Percentiles rank a stretch among this genome's conserved stretches.
Conservation (phyloP, 2,329 filamentous ascomycete genomes). For the Fusarium sambucinum region DNA sequence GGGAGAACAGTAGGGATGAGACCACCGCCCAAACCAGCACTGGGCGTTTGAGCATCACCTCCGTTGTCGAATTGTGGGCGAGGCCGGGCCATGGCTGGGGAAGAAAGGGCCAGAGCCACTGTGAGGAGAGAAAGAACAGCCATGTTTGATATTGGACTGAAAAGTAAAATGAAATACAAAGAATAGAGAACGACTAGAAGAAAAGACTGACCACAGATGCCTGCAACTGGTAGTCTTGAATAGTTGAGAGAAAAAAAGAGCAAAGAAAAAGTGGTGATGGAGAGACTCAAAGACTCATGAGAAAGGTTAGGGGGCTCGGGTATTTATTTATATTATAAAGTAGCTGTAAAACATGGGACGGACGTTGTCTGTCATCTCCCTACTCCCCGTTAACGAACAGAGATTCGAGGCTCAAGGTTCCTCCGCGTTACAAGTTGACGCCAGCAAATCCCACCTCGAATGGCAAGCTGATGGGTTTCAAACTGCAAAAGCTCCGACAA, state of each 20-base stretch:
- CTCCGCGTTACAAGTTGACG: slow-evolving; percentile 33
- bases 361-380: slow-evolving; percentile 18
- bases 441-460: slow-evolving; percentile 32
- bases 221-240: slow-evolving; percentile 46
- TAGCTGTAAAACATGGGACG: slow-evolving; percentile 16
- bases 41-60: slow-evolving; percentile 21
- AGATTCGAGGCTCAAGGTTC: slow-evolving; percentile 7
- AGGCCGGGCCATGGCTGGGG: slow-evolving; percentile 39
- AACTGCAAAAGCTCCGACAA: slow-evolving; percentile 32
- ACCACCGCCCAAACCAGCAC: slow-evolving; percentile 29
- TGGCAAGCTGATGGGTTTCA: slow-evolving; percentile 44
- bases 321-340: slow-evolving; percentile 45
- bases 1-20: slow-evolving; percentile 15
- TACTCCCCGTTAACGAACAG: slow-evolving; percentile 16
- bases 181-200: slow-evolving; percentile 33
- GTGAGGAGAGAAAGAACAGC: slow-evolving; percentile 46
- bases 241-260: slow-evolving; percentile 45
- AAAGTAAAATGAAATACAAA: slow-evolving; percentile 17
- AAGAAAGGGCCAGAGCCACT: slow-evolving; percentile 46
- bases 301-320: slow-evolving; percentile 14
- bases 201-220: slow-evolving; percentile 47
- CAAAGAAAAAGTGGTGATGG: slow-evolving; percentile 41
- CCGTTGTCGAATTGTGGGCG: slow-evolving; percentile 30
- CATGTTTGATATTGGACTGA: slow-evolving; percentile 39
- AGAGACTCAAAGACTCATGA: slow-evolving; percentile 28